Evolutionary conservation across 768 basidiomycete species (phyloP).

Genomic region (Mycena galericulata): DNA sequence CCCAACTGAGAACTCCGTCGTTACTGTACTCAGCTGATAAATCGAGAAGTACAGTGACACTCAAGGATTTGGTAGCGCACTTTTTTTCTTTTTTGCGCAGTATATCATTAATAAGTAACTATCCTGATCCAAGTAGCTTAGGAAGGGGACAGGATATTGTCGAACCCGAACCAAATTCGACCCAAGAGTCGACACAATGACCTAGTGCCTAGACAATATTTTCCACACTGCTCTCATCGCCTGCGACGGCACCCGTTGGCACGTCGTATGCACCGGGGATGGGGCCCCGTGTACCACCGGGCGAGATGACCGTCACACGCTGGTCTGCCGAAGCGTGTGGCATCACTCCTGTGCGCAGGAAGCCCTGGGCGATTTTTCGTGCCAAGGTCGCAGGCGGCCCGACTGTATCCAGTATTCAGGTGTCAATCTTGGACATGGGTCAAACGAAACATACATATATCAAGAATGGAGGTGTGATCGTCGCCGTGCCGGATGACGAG

Average conservation of each 20-base stretch:
- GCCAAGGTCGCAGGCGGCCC: not conserved
- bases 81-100: no score
- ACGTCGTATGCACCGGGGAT: constrained; percentile 25
- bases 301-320: constrained; percentile 14
- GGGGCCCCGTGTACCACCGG: constrained; percentile 12
- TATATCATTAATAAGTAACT: no score
- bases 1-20: no score
- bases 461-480: constrained; percentile 33
- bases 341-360: constrained; percentile 25
- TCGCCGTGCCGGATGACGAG: constrained; percentile 34
- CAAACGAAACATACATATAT: constrained; percentile 3
- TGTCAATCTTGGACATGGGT: not conserved
- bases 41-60: no score
- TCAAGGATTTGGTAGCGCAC: no score
- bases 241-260: constrained; percentile 23
- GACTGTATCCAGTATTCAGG: not conserved
- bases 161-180: no score
- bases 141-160: no score
- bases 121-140: no score
- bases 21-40: no score
- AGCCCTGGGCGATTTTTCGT: constrained; percentile 1
- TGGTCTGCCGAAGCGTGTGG: not conserved
- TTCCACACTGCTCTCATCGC: constrained; percentile 22
- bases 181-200: no score
- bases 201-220: no score